Percentiles rank a stretch among this genome's conserved stretches.
These are phyloP conservation scores for Trichomonas vaginalis DNA, from an alignment of 208 protist species.

Conservation along the genomic window DNA sequence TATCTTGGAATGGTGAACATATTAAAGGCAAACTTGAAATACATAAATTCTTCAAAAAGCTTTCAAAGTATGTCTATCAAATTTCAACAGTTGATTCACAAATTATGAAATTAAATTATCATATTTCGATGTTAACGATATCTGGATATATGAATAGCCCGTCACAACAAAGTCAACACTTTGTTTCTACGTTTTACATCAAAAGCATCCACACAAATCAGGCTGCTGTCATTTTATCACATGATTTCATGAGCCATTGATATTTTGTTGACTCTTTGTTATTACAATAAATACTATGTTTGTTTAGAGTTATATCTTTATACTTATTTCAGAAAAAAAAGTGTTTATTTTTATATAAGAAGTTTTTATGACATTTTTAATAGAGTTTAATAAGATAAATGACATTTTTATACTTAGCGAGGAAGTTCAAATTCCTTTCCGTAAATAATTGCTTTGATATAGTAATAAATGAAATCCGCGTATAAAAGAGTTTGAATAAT, in stretches of 20 bases:
- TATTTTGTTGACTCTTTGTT: too few relatives aligned
- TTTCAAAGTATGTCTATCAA: not conserved
- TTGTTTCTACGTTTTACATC: not conserved
- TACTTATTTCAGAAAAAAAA: not conserved
- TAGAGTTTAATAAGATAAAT: not conserved
- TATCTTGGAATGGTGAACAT: not conserved
- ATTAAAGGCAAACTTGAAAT: not conserved
- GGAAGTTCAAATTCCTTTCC: not conserved
- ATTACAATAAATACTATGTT: too few relatives aligned
- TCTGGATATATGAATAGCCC: not conserved
- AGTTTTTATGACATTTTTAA: not conserved
- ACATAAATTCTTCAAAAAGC: not conserved
- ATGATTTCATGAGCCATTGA: too few relatives aligned
- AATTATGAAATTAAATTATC: not conserved
- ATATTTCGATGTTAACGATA: not conserved
- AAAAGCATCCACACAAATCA: not conserved
- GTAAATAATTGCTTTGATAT: not conserved
- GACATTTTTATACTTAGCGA: not conserved
- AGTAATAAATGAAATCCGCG: constrained; percentile 22
- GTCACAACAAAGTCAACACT: not conserved
- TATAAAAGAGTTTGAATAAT: constrained; percentile 18
- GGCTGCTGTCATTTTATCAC: not conserved
- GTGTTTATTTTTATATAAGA: not conserved
- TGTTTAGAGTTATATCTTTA: too few relatives aligned
- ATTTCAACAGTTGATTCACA: not conserved